A percentile compares a stretch with the other conserved stretches of the same genome.
Evolutionary conservation across 345 rosid genomes (phyloP).

Genomic region (Syzygium oleosum): DNA sequence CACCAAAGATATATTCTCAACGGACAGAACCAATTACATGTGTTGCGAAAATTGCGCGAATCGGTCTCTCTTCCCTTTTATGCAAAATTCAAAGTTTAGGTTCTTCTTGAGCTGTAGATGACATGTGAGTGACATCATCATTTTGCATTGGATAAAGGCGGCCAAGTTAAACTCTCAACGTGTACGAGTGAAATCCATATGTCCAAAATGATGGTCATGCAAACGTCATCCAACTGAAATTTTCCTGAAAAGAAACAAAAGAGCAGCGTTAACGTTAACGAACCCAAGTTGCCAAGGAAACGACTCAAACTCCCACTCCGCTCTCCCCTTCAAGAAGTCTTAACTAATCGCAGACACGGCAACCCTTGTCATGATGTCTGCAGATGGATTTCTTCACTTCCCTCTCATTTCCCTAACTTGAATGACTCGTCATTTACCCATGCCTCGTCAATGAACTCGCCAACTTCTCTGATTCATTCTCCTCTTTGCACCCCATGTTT

Average conservation of each 20-base stretch:
- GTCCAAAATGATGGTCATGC: background rate
- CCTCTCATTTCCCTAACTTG: background rate
- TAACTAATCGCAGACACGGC: background rate
- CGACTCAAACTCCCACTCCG: background rate
- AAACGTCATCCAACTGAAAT: background rate
- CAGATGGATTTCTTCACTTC: background rate
- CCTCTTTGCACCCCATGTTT: background rate
- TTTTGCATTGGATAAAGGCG: background rate
- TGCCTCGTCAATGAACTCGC: background rate
- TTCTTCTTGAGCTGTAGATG: background rate
- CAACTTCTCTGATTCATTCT: background rate
- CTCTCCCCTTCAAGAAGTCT: background rate
- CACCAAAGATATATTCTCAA: too few relatives aligned
- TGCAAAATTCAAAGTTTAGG: background rate
- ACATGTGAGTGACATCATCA: background rate
- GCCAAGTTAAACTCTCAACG: background rate
- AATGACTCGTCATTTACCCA: background rate
- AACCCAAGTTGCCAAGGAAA: background rate
- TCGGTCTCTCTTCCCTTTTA: background rate
- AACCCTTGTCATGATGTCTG: background rate
- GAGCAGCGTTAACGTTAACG: background rate
- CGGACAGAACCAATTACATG: background rate
- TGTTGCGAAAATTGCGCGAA: background rate
- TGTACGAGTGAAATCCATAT: background rate
- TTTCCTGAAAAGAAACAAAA: background rate